Base-by-base conservation (phyloP, 2,329 filamentous ascomycete species). In the Eutypa lata region DNA sequence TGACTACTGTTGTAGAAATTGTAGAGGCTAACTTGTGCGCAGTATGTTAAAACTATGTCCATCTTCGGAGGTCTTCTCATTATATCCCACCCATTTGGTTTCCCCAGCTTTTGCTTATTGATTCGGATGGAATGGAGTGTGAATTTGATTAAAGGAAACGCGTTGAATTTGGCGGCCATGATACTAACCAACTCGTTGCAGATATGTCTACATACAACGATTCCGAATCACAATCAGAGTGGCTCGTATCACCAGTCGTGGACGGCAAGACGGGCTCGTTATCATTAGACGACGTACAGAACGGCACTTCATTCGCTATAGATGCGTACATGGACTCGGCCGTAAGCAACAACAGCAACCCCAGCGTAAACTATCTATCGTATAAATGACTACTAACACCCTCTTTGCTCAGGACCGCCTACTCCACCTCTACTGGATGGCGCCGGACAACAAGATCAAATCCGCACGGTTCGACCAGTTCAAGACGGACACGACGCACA, bases 181-280 rank as follows among this genome's bases (percentile, higher is more conserved):
- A 24, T 24, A 18, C 42, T 45, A 45, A 45, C 42, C 26, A 45
- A 45, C 42, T 16, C 13, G 22, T 18, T 14, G 19, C 21, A 45
- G 42, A 61, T 42, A 50, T 67, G 40, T 67, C 65, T 1, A 55
- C 65, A 3, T 67, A 57, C 55, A 66, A 66, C 52, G 59, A 64
- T 26, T 64, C 62, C 10, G 49, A 53, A 5, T 54, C 53, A 3
- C 51, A 55, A 4, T 55, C 54, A 4, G 51, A 55, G 18, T 67
- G 65, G 65, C 53, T 65, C 13, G 58, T 56, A 16, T 66, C 65
- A 24, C 59, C 58, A 11, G 48, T 67, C 21, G 56, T 63, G 14
- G 62, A 67, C 43, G 63, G 61, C 8, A 61, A 47, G 37, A 59
- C 37, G 47, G 57, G 53, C 21, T 56, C 56, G 22, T 28, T 60